Base-by-base conservation (phyloP, 225 moss, liverwort and hornwort species). In the Physcomitrellopsis africana region DNA sequence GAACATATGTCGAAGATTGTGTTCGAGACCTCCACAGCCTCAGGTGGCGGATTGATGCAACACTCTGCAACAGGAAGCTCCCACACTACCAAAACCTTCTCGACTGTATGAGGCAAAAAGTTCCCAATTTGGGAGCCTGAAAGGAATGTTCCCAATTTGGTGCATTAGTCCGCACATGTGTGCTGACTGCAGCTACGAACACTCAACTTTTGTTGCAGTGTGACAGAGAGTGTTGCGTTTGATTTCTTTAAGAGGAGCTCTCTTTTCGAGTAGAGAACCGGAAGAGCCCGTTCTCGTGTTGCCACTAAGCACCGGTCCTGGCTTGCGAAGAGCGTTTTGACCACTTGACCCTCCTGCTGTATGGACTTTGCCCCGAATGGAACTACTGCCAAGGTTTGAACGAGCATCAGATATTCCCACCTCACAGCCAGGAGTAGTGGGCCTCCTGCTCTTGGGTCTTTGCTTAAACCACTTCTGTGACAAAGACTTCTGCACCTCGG, bases 401-500 rank as follows among this genome's bases (percentile, higher is more conserved):
- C 82, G 82, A 22, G 76, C 76, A 60, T 82, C 85, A 1, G 82
- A 82, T 19, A 69, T 58, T 22, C 45, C 24, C 0, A 52, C 79
- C 32, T 79, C 79, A 4, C 49, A 17, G 66, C 81, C 79, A 10
- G 80, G 32, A 37, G 32, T 37, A 37, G 5, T 37, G 7, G 32
- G 80, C 44, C 62, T 78, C 51, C 53, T 72, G 49, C 51, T 85
- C 73, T 71, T 80, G 0, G 85, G 82, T 58, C 88, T 61, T 49
- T 88, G 88, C 73, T 88, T 88, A 81, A 88, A 82, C 88, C 88
- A 88, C 81, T 79, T 88, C 81, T 85, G 88, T 5, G 85, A 85
- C 5, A 85, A 43, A 52, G 78, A 80, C 70, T 73, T 88, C 76
- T 88, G 82, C 0, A 48, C 52, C 66, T 85, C 87, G 9, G 74